Evolutionary conservation across 2,329 filamentous ascomycete genomes (phyloP).

Genomic region (Aspergillus pseudoviridinutans): DNA sequence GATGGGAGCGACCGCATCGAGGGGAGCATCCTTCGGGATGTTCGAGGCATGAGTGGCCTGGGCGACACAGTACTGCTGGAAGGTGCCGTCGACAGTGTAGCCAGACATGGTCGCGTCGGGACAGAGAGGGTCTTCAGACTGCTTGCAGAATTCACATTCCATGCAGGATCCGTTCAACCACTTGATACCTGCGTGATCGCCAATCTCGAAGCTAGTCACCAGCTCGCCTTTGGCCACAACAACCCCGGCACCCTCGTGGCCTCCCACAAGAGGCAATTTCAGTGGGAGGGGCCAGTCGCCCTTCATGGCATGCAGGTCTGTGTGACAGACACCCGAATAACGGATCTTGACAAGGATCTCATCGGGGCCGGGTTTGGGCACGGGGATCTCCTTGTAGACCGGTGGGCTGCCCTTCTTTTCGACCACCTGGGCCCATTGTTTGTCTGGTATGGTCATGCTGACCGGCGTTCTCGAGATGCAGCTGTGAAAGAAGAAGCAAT

Average conservation of each 20-base stretch:
- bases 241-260: slow-evolving; percentile 73
- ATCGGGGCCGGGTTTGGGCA: slow-evolving; percentile 75
- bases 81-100: slow-evolving; percentile 88
- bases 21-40: slow-evolving; percentile 70
- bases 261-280: slow-evolving; percentile 82
- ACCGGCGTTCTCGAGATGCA: not conserved
- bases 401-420: slow-evolving; percentile 72
- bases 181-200: slow-evolving; percentile 83
- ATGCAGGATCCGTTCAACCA: slow-evolving; percentile 91
- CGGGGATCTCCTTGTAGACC: slow-evolving; percentile 61
- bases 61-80: slow-evolving; percentile 87
- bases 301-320: slow-evolving; percentile 74
- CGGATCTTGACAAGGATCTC: slow-evolving; percentile 91
- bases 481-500: not conserved
- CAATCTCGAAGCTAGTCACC: slow-evolving; percentile 72
- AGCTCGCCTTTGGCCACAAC: slow-evolving; percentile 77
- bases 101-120: slow-evolving; percentile 70
- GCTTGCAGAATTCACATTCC: slow-evolving; percentile 76
- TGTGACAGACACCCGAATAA: slow-evolving; percentile 88
- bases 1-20: slow-evolving; percentile 75
- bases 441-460: slow-evolving; percentile 60
- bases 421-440: slow-evolving; percentile 89
- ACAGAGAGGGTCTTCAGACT: slow-evolving; percentile 79
- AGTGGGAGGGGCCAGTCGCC: slow-evolving; percentile 84
- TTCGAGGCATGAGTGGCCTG: slow-evolving; percentile 82